Percentiles rank a stretch among this genome's conserved stretches.
These are phyloP conservation scores for Sporothrix schenckii DNA, from an alignment of 2,329 filamentous ascomycete genomes.

Conservation along the genomic window DNA sequence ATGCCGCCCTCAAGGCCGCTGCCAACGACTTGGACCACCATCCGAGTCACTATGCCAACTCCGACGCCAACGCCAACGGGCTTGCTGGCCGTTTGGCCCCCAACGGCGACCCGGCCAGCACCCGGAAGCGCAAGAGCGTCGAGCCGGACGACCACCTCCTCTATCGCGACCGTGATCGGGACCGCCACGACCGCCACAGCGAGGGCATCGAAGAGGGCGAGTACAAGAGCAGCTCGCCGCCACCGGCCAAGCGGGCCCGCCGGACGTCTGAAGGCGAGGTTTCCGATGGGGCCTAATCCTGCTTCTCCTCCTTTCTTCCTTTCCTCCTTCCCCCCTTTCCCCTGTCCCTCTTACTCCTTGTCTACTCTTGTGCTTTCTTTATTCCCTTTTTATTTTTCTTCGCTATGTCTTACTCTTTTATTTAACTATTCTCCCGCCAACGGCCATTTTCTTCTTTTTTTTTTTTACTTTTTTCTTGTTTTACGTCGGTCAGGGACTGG, in stretches of 20 bases:
- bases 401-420: slow-evolving; percentile 4
- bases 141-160: slow-evolving; percentile 36
- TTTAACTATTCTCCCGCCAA: neutral
- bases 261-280: slow-evolving; percentile 29
- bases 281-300: neutral
- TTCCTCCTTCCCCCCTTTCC: too few species aligned
- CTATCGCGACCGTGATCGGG: slow-evolving; percentile 29
- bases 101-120: neutral
- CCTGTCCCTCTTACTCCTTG: neutral
- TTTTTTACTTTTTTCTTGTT: too few species aligned
- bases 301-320: too few species aligned
- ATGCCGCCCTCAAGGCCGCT: slow-evolving; percentile 42
- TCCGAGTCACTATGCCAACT: neutral
- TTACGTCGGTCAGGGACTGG: neutral
- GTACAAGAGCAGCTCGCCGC: slow-evolving; percentile 31
- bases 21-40: slow-evolving; percentile 42
- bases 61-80: neutral
- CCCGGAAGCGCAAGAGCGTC: slow-evolving; percentile 37
- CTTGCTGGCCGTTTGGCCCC: neutral
- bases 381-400: neutral
- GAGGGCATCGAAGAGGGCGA: slow-evolving; percentile 40
- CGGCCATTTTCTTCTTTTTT: too few species aligned
- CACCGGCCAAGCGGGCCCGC: slow-evolving; percentile 30
- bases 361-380: neutral
- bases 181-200: slow-evolving; percentile 37